These are phyloP conservation scores for Apiospora aurea DNA, from an alignment of 2,329 filamentous ascomycete species.

Conservation along the genomic window DNA sequence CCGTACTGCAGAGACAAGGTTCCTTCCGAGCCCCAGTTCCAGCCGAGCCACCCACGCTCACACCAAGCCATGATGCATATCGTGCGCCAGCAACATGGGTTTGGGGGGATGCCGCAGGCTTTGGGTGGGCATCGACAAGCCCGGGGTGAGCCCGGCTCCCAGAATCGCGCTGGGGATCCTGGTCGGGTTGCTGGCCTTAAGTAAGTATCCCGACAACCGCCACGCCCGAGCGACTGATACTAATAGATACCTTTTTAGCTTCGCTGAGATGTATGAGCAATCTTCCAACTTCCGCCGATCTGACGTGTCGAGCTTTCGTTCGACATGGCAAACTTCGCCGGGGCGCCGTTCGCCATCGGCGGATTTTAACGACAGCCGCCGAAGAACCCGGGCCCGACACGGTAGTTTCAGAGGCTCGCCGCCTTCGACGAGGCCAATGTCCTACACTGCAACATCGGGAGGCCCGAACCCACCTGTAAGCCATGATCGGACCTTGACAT, in stretches of 20 bases:
- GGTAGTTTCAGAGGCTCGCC: conserved; percentile 37
- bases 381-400: conserved; percentile 40
- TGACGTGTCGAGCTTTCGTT: conserved; percentile 12
- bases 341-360: conserved; percentile 37
- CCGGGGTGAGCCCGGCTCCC: not conserved
- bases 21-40: conserved; percentile 52
- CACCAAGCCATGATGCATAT: conserved; percentile 16
- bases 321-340: conserved; percentile 17
- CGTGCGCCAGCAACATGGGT: conserved; percentile 3
- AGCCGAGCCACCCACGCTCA: conserved; percentile 18
- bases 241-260: not conserved
- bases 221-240: not conserved
- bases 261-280: conserved; percentile 11
- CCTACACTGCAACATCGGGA: conserved; percentile 24
- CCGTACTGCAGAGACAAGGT: conserved; percentile 71
- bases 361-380: conserved; percentile 39
- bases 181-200: not conserved
- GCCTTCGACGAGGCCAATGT: conserved; percentile 33
- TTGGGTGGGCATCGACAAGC: not conserved
- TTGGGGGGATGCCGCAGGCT: conserved; percentile 1
- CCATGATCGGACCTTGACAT: too few species aligned
- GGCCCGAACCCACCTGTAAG: conserved; percentile 20
- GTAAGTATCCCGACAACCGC: not conserved
- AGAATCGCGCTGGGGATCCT: not conserved
- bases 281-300: not conserved